phyloP scores from a whole-genome alignment of 1,139 yeast genomes.

The Pichia sp. region DNA sequence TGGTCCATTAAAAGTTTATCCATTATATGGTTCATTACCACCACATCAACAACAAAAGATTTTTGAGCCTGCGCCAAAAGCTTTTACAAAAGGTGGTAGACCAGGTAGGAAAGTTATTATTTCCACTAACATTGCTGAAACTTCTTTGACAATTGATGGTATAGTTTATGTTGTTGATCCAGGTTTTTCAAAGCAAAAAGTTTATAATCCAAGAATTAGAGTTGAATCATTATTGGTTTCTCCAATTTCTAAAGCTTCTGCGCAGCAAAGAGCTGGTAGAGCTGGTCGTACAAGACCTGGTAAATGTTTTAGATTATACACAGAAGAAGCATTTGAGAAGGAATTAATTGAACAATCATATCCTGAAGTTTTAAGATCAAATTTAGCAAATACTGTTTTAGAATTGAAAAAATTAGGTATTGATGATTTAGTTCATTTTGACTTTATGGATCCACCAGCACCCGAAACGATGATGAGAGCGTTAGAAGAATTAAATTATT shows the following conservation, averaged over 20 bases:
- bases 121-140: conserved; percentile 96
- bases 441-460: conserved; percentile 99
- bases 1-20: conserved; percentile 86
- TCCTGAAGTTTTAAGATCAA: conserved; percentile 90
- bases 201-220: conserved; percentile 91
- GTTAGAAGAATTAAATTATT: conserved; percentile 84
- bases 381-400: conserved; percentile 84
- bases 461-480: conserved; percentile 99
- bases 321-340: conserved; percentile 93
- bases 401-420: conserved; percentile 90
- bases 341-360: conserved; percentile 92
- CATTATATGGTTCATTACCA: conserved; percentile 91
- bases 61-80: conserved; percentile 80
- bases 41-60: conserved; percentile 92
- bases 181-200: conserved; percentile 94
- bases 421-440: conserved; percentile 95
- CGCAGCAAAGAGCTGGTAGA: conserved; percentile 99
- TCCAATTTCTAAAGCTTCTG: conserved; percentile 94
- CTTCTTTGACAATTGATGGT: conserved; percentile 96
- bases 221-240: conserved; percentile 92
- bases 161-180: conserved; percentile 97
- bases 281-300: conserved; percentile 99
- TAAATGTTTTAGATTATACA: conserved; percentile 90
- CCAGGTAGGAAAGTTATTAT: conserved; percentile 92
- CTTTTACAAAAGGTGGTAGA: conserved; percentile 57